A percentile compares a stretch with the other conserved stretches of the same genome.
Conservation (phyloP, 2,329 filamentous ascomycete species). For the Exophiala oligosperma region DNA sequence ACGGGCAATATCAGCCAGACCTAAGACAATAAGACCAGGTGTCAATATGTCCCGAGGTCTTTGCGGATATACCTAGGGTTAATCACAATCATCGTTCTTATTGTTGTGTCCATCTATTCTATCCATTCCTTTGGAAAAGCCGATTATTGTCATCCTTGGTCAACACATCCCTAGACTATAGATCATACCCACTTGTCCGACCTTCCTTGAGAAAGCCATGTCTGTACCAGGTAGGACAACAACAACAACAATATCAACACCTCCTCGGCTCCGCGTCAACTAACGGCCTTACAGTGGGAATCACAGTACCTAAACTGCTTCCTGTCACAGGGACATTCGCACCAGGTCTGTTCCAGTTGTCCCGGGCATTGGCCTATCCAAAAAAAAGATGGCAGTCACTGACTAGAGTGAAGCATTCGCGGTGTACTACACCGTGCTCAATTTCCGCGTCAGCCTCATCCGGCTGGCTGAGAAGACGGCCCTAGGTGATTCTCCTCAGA, state of each 20-base stretch:
- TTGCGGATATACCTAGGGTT: no score
- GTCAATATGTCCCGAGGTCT: no score
- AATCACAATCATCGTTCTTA: no score
- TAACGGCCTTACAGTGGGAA: conserved; percentile 22
- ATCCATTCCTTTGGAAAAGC: no score
- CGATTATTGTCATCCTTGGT: no score
- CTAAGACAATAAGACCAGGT: no score
- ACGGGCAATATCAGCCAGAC: no score
- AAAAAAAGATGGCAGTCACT: conserved; percentile 27
- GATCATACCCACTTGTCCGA: no score
- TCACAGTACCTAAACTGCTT: conserved; percentile 32
- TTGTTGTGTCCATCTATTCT: no score
- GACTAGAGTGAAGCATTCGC: conserved; percentile 44
- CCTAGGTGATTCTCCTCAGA: conserved; percentile 24
- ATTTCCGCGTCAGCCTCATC: conserved; percentile 39
- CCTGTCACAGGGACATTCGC: conserved; percentile 29
- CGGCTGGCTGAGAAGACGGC: conserved; percentile 36
- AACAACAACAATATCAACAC: not conserved
- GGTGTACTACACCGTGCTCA: conserved; percentile 43
- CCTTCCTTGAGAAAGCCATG: conserved; percentile 6
- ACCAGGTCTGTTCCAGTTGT: conserved; percentile 7
- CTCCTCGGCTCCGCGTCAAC: not conserved
- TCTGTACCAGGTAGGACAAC: conserved; percentile 17
- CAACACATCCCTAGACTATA: no score
- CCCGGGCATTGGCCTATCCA: no score